Evolutionary conservation across 306 rosid genomes (phyloP).

Genomic region (Quillaja saponaria): DNA sequence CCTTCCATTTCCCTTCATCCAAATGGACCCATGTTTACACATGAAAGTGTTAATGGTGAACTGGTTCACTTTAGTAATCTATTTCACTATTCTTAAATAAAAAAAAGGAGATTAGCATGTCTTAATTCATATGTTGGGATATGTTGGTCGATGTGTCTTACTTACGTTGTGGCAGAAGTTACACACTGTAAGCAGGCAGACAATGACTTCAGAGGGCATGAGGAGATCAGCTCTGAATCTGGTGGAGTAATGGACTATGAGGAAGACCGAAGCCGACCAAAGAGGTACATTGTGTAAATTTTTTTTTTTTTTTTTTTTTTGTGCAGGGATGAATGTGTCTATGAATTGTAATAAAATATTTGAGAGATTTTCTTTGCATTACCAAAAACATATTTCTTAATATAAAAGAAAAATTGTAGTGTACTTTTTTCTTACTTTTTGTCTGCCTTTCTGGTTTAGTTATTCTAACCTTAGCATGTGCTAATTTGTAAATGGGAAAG

Average conservation of each 20-base stretch:
- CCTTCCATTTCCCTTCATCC: no score
- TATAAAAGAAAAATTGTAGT: no score
- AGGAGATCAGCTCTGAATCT: constrained; percentile 97
- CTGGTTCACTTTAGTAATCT: no score
- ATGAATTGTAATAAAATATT: constrained; percentile 18
- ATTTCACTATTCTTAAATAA: no score
- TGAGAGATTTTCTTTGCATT: constrained; percentile 6
- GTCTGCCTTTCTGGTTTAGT: no score
- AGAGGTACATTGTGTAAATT: constrained; percentile 59
- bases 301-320: neutral
- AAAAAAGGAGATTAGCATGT: no score
- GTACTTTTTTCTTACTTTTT: no score
- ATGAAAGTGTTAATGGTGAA: no score
- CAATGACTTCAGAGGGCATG: constrained; percentile 94
- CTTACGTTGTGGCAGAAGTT: constrained; percentile 99
- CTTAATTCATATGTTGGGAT: constrained; percentile 46
- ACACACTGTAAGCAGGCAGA: constrained; percentile 96
- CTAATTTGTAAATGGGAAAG: neutral
- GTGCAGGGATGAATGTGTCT: no score
- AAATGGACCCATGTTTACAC: no score
- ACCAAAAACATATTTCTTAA: no score
- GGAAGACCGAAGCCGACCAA: constrained; percentile 95
- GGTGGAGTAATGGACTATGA: constrained; percentile 99
- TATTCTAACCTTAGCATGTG: constrained; percentile 1
- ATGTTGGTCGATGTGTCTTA: constrained; percentile 95